These are phyloP conservation scores for Monilinia fructigena DNA, from an alignment of 2,329 filamentous ascomycete genomes.

Conservation along the genomic window DNA sequence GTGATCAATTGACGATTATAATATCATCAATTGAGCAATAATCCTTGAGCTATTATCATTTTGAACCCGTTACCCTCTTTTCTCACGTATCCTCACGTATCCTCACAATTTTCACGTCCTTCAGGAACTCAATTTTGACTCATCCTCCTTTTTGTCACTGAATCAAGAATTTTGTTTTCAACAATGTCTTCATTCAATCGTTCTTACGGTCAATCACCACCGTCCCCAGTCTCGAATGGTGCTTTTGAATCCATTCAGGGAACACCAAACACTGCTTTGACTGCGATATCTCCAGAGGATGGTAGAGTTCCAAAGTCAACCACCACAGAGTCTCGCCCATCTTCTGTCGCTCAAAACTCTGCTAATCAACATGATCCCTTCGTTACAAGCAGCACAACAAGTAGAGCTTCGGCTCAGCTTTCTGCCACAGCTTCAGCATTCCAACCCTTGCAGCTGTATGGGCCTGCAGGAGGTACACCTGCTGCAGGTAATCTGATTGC, in stretches of 20 bases:
- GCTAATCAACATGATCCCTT: conserved; percentile 49
- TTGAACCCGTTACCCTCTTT: background rate
- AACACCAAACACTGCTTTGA: conserved; percentile 64
- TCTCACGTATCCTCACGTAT: background rate
- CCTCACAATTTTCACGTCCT: conserved; percentile 10
- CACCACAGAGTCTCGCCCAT: conserved; percentile 31
- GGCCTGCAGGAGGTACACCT: conserved; percentile 5
- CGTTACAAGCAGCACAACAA: conserved; percentile 41
- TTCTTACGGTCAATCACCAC: conserved; percentile 26
- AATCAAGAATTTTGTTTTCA: background rate
- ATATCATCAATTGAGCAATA: conserved; percentile 9
- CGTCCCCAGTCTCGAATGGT: conserved; percentile 47
- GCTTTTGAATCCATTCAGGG: conserved; percentile 57
- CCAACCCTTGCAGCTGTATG: conserved; percentile 46
- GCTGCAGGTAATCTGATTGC: conserved; percentile 14
- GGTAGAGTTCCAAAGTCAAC: conserved; percentile 25
- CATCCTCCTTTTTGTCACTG: background rate
- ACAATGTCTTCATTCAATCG: conserved; percentile 25
- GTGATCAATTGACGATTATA: conserved; percentile 4
- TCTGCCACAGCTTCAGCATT: conserved; percentile 65
- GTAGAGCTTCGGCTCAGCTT: conserved; percentile 49
- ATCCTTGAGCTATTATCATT: conserved; percentile 1
- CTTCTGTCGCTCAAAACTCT: conserved; percentile 34
- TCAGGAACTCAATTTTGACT: conserved; percentile 16
- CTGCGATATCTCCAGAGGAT: conserved; percentile 63